These are phyloP conservation scores for Truncatella angustata DNA, from an alignment of 2,329 filamentous ascomycete genomes.

Conservation along the genomic window DNA sequence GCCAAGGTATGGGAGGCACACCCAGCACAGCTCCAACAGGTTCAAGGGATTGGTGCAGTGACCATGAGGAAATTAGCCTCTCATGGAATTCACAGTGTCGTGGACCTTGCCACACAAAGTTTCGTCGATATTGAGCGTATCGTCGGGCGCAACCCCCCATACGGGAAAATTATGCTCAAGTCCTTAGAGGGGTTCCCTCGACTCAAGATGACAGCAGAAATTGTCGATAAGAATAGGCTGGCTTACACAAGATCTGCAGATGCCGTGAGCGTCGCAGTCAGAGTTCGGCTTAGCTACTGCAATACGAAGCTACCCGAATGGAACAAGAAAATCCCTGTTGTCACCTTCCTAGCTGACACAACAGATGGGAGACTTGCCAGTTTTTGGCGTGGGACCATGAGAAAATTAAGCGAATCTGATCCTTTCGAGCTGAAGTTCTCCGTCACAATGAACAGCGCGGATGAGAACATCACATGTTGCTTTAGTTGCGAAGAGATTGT, in stretches of 20 bases:
- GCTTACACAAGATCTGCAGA: conserved; percentile 30
- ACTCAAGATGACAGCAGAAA: conserved; percentile 40
- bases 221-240: conserved; percentile 18
- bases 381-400: conserved; percentile 64
- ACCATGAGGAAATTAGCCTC: conserved; percentile 71
- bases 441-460: conserved; percentile 50
- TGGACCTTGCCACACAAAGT: conserved; percentile 66
- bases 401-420: conserved; percentile 60
- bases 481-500: conserved; percentile 85
- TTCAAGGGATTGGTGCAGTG: conserved; percentile 74
- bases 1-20: conserved; percentile 81
- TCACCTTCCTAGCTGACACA: conserved; percentile 73
- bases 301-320: conserved; percentile 67
- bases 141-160: conserved; percentile 78
- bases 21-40: conserved; percentile 76
- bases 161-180: conserved; percentile 68
- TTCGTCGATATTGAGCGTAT: conserved; percentile 73
- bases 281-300: conserved; percentile 66
- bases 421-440: conserved; percentile 56
- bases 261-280: conserved; percentile 59
- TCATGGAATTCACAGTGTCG: conserved; percentile 69
- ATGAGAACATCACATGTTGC: conserved; percentile 63
- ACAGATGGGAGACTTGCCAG: conserved; percentile 68
- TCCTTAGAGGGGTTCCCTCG: conserved; percentile 68
- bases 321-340: conserved; percentile 60